Percentiles rank a stretch among this genome's conserved stretches.
Evolutionary conservation across 495 filamentous ascomycete species (phyloP).

Genomic region (Aspergillus steynii): DNA sequence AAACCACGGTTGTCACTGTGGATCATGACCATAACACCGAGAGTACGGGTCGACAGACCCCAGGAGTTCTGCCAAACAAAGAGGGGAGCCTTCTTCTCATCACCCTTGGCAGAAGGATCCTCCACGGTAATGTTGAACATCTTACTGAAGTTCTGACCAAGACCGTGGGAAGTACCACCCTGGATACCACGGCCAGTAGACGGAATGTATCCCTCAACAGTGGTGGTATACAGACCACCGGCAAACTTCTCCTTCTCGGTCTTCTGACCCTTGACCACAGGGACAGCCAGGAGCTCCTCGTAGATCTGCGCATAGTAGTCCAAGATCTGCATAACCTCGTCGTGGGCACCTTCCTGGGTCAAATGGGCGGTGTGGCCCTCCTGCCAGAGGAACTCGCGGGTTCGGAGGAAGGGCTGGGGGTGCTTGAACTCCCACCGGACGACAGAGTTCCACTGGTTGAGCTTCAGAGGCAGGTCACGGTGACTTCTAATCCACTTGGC

Average conservation of each 20-base stretch:
- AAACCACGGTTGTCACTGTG: constrained; percentile 94
- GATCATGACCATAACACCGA: constrained; percentile 98
- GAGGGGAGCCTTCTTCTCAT: constrained; percentile 67
- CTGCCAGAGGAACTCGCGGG: constrained; percentile 96
- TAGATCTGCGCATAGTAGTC: constrained; percentile 90
- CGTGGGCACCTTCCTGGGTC: constrained; percentile 69
- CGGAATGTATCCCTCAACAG: constrained; percentile 86
- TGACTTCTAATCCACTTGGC: constrained; percentile 94
- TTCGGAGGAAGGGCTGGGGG: constrained; percentile 89
- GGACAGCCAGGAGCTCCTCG: constrained; percentile 89
- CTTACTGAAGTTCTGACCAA: constrained; percentile 96
- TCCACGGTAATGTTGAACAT: constrained; percentile 99
- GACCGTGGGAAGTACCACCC: constrained; percentile 88
- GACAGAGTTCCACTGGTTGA: constrained; percentile 98
- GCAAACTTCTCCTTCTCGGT: constrained; percentile 94
- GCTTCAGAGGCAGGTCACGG: constrained; percentile 84
- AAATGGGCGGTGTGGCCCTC: constrained; percentile 97
- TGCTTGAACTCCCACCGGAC: constrained; percentile 99
- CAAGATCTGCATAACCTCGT: constrained; percentile 91
- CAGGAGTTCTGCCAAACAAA: constrained; percentile 98
- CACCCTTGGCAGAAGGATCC: constrained; percentile 76
- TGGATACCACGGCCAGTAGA: constrained; percentile 95
- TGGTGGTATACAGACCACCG: constrained; percentile 92
- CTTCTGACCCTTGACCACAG: constrained; percentile 87
- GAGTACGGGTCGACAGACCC: constrained; percentile 92